Evolutionary conservation across 106 monocot species (phyloP), one percentile per base, ranked within the genome.

Genomic region (Dioscorea zingiberensis): DNA sequence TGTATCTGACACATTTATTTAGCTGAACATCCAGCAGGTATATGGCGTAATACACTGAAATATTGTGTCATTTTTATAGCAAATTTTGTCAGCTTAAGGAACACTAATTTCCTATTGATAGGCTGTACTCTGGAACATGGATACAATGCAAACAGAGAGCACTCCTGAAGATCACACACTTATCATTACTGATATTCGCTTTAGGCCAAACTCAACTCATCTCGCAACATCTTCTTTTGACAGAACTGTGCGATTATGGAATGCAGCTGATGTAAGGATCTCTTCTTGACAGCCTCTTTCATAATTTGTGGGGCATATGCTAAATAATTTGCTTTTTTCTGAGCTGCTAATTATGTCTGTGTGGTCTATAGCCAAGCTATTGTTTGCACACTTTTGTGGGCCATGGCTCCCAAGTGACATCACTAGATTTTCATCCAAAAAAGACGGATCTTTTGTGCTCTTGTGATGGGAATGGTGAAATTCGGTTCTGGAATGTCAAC

Each of bases 391-490:
- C 90, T 48, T 94, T 94, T 62, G 87, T 82, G 8, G 94, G 94
- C 15, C 94, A 94, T 84, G 87, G 82, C 25, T 77, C 87, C 58
- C 80, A 87, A 54, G 94, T 94, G 23, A 94, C 84, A 84, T 94
- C 94, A 26, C 57, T 94, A 3, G 94, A 94, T 55, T 94, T 94
- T 19, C 94, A 94, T 58, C 94, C 94, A 14, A 90, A 58, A 55
- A 94, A 87, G 51, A 90, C 90, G 25, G 94, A 94, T 76, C 79
- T 94, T n/a, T 85, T 94, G 59, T 90, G 94, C 73, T 94, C 94
- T 4, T 94, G 90, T 71, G 94, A 94, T 78, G 79, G 80, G 38
- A 84, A 90, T 63, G 84, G 90, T 25, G 94, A 94, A 67, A 83
- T 94, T 29, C 94, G 94, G 2, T 87, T 76, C 59, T 94, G 94